Evolutionary conservation across 2,329 filamentous ascomycete species (phyloP), one percentile per base, ranked within the genome.

Genomic region (Aspergillus pseudoglaucus): DNA sequence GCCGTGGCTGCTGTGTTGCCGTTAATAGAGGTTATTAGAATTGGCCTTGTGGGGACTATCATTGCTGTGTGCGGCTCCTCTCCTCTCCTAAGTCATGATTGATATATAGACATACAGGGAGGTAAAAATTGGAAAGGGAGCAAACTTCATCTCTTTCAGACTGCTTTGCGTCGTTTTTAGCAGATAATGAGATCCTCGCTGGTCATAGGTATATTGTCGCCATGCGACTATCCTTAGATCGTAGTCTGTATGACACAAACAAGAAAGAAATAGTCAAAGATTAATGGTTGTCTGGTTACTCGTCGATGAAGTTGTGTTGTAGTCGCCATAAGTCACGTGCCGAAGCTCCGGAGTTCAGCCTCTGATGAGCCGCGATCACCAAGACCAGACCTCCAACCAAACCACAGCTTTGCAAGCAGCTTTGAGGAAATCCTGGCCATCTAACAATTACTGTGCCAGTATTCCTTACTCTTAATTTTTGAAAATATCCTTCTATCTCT

Each of bases 301-400:
- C 20, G 20, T 20, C 4, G 20, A 20, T 20, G 20, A 20, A 20
- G 20, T 20, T 20, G 20, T 20, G 20, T 20, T 20, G 20, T 22
- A 12, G 25, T 30, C 9, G 10, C 4, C 14, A 8, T 17, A 15
- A 6, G 35, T 27, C 53, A 55, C 53, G 53, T 55, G 53, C 15
- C 30, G 30, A 46, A 49, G 51, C 48, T 55, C 48, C 48, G 44
- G 44, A 41, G 45, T 55, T 50, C 45, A 41, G 20, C 25, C 18
- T 33, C 38, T 40, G 38, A 22, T 49, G 46, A 48, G 48, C 53
- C 47, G 51, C 49, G 23, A 50, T 47, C 45, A 45, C 44, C 18
- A 40, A n/a, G 14, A 35, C 5, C 14, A 35, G 33, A 35, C 33
- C 6, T 35, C 33, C 6, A 35, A 35, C 15, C 33, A 35, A 35